These are phyloP conservation scores for Pseudogymnoascus sp. DNA, from an alignment of 2,329 filamentous ascomycete genomes.

Conservation along the genomic window DNA sequence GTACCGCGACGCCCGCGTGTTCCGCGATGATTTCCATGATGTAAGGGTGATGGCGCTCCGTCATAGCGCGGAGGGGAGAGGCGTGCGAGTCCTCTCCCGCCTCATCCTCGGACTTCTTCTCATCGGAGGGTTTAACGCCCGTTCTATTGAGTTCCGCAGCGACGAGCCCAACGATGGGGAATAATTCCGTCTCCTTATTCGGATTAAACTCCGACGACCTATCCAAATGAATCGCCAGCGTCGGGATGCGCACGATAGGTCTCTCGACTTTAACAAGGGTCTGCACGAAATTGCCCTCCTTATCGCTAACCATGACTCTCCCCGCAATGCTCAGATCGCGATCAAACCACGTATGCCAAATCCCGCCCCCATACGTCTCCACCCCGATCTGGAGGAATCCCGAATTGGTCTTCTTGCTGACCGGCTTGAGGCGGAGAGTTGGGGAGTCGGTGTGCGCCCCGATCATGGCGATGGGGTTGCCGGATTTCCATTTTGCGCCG, in stretches of 20 bases:
- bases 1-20: conserved; percentile 60
- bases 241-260: conserved; percentile 86
- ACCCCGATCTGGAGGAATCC: conserved; percentile 93
- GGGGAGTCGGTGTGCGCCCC: conserved; percentile 95
- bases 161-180: conserved; percentile 83
- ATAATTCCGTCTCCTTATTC: conserved; percentile 95
- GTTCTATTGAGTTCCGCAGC: conserved; percentile 80
- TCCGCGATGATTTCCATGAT: conserved; percentile 77
- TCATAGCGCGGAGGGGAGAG: conserved; percentile 64
- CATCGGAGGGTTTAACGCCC: conserved; percentile 33
- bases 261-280: conserved; percentile 85
- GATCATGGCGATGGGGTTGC: conserved; percentile 85
- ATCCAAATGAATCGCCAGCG: conserved; percentile 87
- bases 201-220: conserved; percentile 79
- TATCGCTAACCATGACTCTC: conserved; percentile 69
- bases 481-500: conserved; percentile 81
- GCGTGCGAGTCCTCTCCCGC: conserved; percentile 35
- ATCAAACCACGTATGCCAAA: conserved; percentile 99
- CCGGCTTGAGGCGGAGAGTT: conserved; percentile 84
- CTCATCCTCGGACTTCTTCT: conserved; percentile 29
- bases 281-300: conserved; percentile 65
- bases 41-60: conserved; percentile 80
- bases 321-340: conserved; percentile 87
- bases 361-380: conserved; percentile 91
- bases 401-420: conserved; percentile 77